Conservation (phyloP, 331 rosid species). For the Rhamnella rubrinervis region DNA sequence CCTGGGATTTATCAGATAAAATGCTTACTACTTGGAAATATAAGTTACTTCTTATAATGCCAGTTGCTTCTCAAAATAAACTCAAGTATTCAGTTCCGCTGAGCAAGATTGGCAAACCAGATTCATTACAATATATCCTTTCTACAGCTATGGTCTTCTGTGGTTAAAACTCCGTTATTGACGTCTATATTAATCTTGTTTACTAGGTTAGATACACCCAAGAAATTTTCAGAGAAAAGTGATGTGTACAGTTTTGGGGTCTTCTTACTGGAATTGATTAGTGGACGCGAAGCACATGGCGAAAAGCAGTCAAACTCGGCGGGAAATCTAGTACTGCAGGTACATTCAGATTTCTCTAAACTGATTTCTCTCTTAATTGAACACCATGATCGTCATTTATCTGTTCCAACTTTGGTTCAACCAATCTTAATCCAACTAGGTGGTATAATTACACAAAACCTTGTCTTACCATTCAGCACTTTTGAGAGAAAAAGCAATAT, state of each 20-base stretch:
- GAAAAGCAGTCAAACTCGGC: conserved; percentile 29
- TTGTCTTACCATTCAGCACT: too few relatives aligned
- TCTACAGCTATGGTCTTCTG: not conserved
- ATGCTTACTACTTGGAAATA: too few relatives aligned
- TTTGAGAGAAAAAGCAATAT: too few relatives aligned
- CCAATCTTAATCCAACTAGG: too few relatives aligned
- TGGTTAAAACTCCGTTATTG: not conserved
- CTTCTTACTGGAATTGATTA: conserved; percentile 63
- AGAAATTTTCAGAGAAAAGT: conserved; percentile 46
- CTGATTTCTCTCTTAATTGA: not conserved
- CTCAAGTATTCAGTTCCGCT: too few relatives aligned
- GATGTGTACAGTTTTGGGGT: conserved; percentile 76
- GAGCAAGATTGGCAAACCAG: not conserved
- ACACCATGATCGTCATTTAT: not conserved
- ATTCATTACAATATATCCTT: not conserved
- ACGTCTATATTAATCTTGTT: conserved; percentile 9
- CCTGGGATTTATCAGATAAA: too few relatives aligned
- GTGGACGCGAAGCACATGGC: conserved; percentile 55
- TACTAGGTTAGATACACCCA: conserved; percentile 44
- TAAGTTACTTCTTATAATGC: too few relatives aligned
- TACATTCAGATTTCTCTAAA: conserved; percentile 6
- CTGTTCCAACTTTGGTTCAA: too few relatives aligned
- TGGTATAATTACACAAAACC: too few relatives aligned
- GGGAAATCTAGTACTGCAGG: conserved; percentile 52
- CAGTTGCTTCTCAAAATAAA: too few relatives aligned